These are phyloP conservation scores for Peterozyma toletana DNA, from an alignment of 805 yeast genomes.

Conservation along the genomic window DNA sequence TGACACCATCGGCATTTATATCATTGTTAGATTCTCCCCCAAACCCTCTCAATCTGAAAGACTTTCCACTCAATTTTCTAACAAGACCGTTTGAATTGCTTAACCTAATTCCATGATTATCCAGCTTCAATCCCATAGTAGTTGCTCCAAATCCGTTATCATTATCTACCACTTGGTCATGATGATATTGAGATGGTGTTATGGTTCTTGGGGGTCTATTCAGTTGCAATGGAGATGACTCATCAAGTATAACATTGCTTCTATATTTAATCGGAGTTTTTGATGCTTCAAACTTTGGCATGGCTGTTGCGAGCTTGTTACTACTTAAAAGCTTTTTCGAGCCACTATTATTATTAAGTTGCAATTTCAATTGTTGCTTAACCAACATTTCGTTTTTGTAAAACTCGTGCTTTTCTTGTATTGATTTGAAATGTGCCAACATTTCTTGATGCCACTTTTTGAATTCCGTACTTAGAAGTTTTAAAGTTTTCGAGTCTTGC, in stretches of 20 bases:
- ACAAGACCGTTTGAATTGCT: slow-evolving; percentile 17
- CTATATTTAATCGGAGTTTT: slow-evolving; percentile 15
- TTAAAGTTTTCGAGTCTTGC: background rate
- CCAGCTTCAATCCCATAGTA: slow-evolving; percentile 16
- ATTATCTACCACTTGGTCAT: slow-evolving; percentile 14
- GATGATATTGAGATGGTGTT: slow-evolving; percentile 12
- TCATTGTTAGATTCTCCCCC: background rate
- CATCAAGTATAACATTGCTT: background rate
- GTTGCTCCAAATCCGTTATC: slow-evolving; percentile 18
- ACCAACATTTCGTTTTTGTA: slow-evolving; percentile 5
- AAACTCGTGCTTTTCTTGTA: slow-evolving; percentile 35
- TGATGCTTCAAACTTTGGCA: background rate
- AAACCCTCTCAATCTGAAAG: slow-evolving; percentile 21
- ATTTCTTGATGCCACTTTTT: slow-evolving; percentile 22
- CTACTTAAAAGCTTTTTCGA: slow-evolving; percentile 1
- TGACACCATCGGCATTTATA: too few species aligned
- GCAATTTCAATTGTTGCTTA: slow-evolving; percentile 2
- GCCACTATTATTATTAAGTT: slow-evolving; percentile 8
- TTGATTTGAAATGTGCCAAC: slow-evolving; percentile 37
- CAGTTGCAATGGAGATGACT: background rate
- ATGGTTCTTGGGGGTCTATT: background rate
- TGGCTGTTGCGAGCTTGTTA: background rate
- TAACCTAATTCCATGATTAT: slow-evolving; percentile 7
- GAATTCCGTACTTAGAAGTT: background rate
- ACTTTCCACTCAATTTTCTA: slow-evolving; percentile 21